A percentile compares a stretch with the other conserved stretches of the same genome.
These are phyloP conservation scores for Rhizoclosmatium sp. DNA, from an alignment of 192 early-diverging fungal species.

Conservation along the genomic window DNA sequence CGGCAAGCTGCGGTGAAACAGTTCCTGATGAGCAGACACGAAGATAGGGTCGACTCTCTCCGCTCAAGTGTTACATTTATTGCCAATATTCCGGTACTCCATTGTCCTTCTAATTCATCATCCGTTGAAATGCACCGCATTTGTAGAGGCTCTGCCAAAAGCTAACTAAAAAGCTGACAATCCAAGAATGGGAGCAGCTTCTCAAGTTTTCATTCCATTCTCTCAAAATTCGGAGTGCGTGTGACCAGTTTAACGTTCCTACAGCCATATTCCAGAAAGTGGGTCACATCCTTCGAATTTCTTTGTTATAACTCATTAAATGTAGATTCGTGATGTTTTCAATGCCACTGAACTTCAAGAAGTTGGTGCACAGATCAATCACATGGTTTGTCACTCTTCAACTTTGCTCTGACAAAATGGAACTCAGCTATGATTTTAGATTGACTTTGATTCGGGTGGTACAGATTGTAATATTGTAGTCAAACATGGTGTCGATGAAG, in stretches of 20 bases:
- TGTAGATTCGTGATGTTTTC: constrained; percentile 50
- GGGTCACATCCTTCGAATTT: not conserved
- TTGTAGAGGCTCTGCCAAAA: constrained; percentile 39
- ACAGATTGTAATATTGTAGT: constrained; percentile 67
- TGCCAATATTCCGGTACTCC: constrained; percentile 49
- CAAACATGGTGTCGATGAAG: constrained; percentile 60
- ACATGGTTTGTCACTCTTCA: constrained; percentile 51
- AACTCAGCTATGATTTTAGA: constrained; percentile 43
- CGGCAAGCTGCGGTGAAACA: constrained; percentile 67
- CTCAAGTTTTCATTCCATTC: constrained; percentile 70
- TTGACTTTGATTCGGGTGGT: constrained; percentile 77
- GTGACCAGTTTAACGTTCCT: constrained; percentile 14
- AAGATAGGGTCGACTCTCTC: constrained; percentile 51
- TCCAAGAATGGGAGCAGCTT: constrained; percentile 68
- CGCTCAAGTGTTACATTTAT: constrained; percentile 46
- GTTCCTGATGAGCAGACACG: constrained; percentile 57
- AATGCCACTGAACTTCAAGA: constrained; percentile 50
- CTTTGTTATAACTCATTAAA: not conserved
- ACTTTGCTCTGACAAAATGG: not conserved
- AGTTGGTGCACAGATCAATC: constrained; percentile 65
- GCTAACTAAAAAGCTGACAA: constrained; percentile 55
- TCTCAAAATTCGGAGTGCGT: constrained; percentile 54
- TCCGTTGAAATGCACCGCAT: not conserved
- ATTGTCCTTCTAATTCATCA: not conserved
- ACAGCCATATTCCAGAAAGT: constrained; percentile 30